Percentiles rank a stretch among this genome's conserved stretches.
Conservation (phyloP, 192 early-diverging fungal genomes). For the Podila epigama region DNA sequence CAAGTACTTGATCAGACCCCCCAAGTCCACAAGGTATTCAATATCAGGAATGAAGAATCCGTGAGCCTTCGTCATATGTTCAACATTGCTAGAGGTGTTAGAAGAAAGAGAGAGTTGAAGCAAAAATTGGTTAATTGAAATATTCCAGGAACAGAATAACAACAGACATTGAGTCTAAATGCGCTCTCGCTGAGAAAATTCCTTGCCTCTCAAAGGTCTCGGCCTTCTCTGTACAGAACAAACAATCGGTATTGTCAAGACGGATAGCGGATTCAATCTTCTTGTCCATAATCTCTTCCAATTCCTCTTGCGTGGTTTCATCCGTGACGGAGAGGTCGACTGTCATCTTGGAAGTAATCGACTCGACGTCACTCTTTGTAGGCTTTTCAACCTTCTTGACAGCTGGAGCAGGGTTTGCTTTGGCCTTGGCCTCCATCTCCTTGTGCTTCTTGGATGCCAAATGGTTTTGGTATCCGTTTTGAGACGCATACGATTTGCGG, state of each 20-base stretch:
- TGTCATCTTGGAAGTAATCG: conserved; percentile 42
- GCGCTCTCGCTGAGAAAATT: no score
- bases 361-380: conserved; percentile 30
- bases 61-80: conserved; percentile 92
- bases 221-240: conserved; percentile 86
- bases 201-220: conserved; percentile 65
- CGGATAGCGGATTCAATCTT: conserved; percentile 77
- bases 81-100: conserved; percentile 67
- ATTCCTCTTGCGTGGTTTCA: conserved; percentile 61
- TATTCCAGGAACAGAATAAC: no score
- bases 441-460: conserved; percentile 95
- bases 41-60: conserved; percentile 98
- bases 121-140: no score
- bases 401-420: conserved; percentile 23
- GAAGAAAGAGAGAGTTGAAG: background rate
- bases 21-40: conserved; percentile 89
- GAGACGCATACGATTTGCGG: conserved; percentile 75
- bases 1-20: conserved; percentile 89
- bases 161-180: no score
- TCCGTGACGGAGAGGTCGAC: conserved; percentile 53
- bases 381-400: conserved; percentile 22
- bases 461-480: conserved; percentile 92
- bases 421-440: conserved; percentile 68
- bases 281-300: conserved; percentile 80
- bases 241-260: conserved; percentile 80